phyloP scores from a whole-genome alignment of 163 green algal species.

The Scenedesmus sp. region DNA sequence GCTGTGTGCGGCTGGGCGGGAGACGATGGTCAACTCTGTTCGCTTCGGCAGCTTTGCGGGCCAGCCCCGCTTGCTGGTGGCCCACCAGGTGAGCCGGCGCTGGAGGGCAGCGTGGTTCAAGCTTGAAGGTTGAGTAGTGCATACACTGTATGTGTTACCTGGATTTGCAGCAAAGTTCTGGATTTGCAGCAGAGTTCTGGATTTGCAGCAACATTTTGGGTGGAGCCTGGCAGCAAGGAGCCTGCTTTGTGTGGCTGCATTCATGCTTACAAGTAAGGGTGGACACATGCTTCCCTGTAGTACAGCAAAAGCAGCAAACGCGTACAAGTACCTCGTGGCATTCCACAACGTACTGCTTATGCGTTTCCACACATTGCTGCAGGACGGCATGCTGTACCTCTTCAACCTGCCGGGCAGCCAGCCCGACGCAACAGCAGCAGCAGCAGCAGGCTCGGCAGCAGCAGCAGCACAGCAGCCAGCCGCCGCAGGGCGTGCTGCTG shows the following conservation, averaged over 20 bases:
- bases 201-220: too few species aligned
- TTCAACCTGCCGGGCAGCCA: constrained; percentile 33
- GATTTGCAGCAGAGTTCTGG: too few species aligned
- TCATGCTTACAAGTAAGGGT: too few species aligned
- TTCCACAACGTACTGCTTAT: too few species aligned
- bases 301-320: too few species aligned
- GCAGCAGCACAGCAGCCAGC: neutral
- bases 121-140: neutral
- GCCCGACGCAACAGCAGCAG: neutral
- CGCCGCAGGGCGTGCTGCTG: neutral
- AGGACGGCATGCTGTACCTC: constrained; percentile 42
- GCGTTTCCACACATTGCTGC: neutral
- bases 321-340: too few species aligned
- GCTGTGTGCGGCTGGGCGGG: neutral
- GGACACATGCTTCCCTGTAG: too few species aligned
- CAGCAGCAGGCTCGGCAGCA: neutral
- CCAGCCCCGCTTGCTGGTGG: constrained; percentile 18
- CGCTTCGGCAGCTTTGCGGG: constrained; percentile 40
- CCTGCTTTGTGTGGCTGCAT: too few species aligned
- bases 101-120: neutral
- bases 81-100: constrained; percentile 22
- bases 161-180: too few species aligned
- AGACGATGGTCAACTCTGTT: constrained; percentile 50
- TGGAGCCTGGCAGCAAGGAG: too few species aligned
- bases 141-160: too few species aligned